Evolutionary conservation across 352 stramenopile species (phyloP).

Genomic region (Phytopythium montanum): DNA sequence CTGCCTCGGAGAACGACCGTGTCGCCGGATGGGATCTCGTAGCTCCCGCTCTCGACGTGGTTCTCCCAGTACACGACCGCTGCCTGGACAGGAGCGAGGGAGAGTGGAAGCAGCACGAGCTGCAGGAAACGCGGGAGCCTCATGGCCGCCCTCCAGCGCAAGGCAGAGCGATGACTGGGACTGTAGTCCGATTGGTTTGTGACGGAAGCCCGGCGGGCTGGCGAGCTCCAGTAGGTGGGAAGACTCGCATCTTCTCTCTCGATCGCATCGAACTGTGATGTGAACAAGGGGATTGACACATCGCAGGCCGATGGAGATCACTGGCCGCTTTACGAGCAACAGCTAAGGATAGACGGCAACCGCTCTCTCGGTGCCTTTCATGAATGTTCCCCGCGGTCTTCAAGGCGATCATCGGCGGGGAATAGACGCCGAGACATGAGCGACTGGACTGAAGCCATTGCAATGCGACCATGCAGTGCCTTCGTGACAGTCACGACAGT

Average conservation of each 20-base stretch:
- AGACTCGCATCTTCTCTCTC: background rate
- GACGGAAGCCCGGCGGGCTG: background rate
- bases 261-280: background rate
- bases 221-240: background rate
- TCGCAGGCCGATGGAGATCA: background rate
- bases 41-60: slow-evolving; percentile 19
- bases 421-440: background rate
- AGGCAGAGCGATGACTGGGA: background rate
- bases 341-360: background rate
- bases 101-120: background rate
- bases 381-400: background rate
- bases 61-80: slow-evolving; percentile 21
- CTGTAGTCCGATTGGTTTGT: background rate
- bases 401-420: too few species aligned
- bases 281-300: background rate
- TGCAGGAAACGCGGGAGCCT: background rate
- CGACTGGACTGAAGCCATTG: background rate
- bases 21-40: slow-evolving; percentile 14
- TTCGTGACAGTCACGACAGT: background rate
- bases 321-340: background rate
- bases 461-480: background rate
- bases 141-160: background rate
- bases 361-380: background rate
- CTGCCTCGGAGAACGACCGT: slow-evolving; percentile 23
- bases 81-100: background rate